Conservation (phyloP, 257 asterid genomes). For the Przewalskia tangutica region DNA sequence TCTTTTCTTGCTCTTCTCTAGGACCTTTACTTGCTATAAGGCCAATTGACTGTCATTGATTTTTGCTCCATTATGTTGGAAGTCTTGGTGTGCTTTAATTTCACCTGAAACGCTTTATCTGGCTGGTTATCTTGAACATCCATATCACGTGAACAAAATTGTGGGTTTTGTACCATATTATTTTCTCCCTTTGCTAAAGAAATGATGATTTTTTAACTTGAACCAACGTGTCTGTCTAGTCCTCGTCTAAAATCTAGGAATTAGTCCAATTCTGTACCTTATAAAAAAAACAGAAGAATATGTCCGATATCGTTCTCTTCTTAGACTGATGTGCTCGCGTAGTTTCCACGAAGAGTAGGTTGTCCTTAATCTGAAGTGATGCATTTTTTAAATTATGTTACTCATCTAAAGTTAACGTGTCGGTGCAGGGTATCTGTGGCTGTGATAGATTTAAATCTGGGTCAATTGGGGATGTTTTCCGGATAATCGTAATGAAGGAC, state of each 20-base stretch:
- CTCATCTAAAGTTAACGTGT: not conserved
- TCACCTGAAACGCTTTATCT: not conserved
- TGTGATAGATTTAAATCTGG: slow-evolving; percentile 76
- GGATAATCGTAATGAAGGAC: slow-evolving; percentile 65
- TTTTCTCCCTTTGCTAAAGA: not conserved
- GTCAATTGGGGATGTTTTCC: slow-evolving; percentile 64
- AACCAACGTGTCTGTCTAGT: not conserved
- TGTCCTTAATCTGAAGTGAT: not conserved
- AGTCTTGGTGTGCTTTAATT: not conserved
- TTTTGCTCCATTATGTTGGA: not conserved
- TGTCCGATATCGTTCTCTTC: not conserved
- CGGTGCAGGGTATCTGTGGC: slow-evolving; percentile 86
- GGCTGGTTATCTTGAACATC: not conserved
- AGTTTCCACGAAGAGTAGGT: not conserved
- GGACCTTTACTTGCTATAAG: not conserved
- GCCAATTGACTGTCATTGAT: not conserved
- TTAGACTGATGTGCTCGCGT: not conserved
- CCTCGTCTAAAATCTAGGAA: not conserved
- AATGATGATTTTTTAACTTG: not conserved
- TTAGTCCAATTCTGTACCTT: not conserved
- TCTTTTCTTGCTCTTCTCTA: not conserved
- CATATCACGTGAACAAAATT: not conserved
- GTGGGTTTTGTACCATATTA: not conserved
- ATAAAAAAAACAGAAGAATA: not conserved
- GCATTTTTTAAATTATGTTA: not conserved